phyloP scores from a whole-genome alignment of 23 red algal species.

The Gracilariopsis chorda region DNA sequence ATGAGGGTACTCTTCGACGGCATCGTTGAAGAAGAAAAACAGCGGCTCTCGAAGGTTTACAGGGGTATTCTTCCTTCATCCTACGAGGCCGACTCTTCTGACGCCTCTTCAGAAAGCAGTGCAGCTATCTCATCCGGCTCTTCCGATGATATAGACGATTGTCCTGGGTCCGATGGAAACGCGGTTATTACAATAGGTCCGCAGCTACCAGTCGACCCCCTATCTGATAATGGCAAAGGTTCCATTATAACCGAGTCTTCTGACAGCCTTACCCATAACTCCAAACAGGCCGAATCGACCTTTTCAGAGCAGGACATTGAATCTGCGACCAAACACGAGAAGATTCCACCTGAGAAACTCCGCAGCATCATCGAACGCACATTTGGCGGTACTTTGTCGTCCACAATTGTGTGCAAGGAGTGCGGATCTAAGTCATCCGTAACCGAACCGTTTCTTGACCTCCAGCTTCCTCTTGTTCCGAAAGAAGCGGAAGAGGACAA shows the following conservation, averaged over 20 bases:
- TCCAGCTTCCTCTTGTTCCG: constrained; percentile 61
- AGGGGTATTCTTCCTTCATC: neutral
- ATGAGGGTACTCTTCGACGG: constrained; percentile 70
- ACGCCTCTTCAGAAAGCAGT: constrained; percentile 11
- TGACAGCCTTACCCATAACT: neutral
- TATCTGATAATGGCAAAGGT: neutral
- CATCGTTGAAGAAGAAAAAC: constrained; percentile 79
- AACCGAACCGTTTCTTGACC: constrained; percentile 64
- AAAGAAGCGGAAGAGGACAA: constrained; percentile 17
- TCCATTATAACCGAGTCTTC: neutral
- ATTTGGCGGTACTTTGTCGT: constrained; percentile 40
- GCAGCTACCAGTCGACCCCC: neutral
- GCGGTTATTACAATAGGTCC: neutral
- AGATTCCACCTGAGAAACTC: constrained; percentile 35
- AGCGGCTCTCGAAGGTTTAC: constrained; percentile 19
- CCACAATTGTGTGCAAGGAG: constrained; percentile 54
- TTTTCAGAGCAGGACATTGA: neutral
- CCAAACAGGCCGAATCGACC: neutral
- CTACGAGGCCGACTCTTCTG: neutral
- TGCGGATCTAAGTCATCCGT: constrained; percentile 39
- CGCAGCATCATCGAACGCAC: constrained; percentile 44
- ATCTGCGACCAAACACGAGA: neutral
- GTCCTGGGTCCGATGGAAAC: neutral
- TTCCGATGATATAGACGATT: neutral
- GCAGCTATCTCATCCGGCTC: neutral